Evolutionary conservation across 345 rosid genomes (phyloP), one percentile per base, ranked within the genome.

Genomic region (Citrus reticulata): DNA sequence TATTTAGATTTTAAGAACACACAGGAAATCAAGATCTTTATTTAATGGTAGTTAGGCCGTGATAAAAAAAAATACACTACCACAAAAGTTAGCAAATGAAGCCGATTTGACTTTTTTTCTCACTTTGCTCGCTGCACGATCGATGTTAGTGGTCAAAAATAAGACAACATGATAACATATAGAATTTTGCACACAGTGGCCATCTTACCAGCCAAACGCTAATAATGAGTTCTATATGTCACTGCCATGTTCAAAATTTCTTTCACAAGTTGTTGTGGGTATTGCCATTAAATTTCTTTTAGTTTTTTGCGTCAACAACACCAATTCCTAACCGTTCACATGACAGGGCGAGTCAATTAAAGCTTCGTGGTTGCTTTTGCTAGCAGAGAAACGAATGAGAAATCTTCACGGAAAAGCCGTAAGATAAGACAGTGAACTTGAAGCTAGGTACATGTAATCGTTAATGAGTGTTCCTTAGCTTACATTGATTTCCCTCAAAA

Each of bases 121-220:
- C 30, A 39, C 39, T 70, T 65, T 46, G 30, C 13, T 77, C 72
- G 37, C 17, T n/a, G 81, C 66, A 81, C 66, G 22, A 72, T 58
- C 6, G 72, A 46, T 61, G 62, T 63, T 80, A 71, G 78, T 80
- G 84, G 82, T 76, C 74, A 71, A 22, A 19, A 77, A 62, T 51
- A 57, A 39, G 54, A 78, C 82, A 78, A 1, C 77, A 83, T 80
- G 60, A 75, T 80, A 42, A 68, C 42, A 54, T 72, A 54, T 27
- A 68, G 78, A 76, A 68, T 68, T 76, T 58, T 37, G 20, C 19
- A 51, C 57, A 4, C 57, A 51, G 20, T 5, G 7, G 22, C 42
- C 39, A 80, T 70, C 9, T 68, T 51, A 6, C 30, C 27, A 24
- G 62, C 72, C 66, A 17, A 69, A 77, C 65, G 57, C 30, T 80